Evolutionary conservation across 805 yeast species (phyloP).

Genomic region (Candida khao-thaluensis): DNA sequence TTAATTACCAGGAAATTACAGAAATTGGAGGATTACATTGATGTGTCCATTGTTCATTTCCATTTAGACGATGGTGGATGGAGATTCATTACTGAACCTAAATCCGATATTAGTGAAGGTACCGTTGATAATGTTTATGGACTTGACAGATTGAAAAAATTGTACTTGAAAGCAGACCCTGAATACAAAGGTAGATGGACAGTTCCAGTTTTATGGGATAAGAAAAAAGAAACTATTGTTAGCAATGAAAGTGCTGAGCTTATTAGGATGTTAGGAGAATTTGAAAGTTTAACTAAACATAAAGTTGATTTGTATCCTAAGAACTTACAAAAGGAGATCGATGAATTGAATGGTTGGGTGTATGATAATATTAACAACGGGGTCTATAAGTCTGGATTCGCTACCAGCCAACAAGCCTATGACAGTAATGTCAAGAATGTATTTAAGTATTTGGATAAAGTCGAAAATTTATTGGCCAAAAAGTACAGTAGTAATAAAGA

Average conservation of each 20-base stretch:
- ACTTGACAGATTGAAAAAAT: slow-evolving; percentile 57
- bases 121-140: slow-evolving; percentile 52
- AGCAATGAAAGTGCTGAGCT: slow-evolving; percentile 91
- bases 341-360: slow-evolving; percentile 76
- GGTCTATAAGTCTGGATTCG: slow-evolving; percentile 90
- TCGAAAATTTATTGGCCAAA: slow-evolving; percentile 57
- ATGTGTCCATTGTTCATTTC: slow-evolving; percentile 86
- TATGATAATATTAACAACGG: slow-evolving; percentile 88
- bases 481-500: slow-evolving; percentile 34
- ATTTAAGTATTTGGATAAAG: slow-evolving; percentile 66
- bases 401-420: slow-evolving; percentile 79
- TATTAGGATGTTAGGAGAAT: slow-evolving; percentile 76
- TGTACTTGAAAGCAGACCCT: slow-evolving; percentile 74
- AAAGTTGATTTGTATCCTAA: slow-evolving; percentile 64
- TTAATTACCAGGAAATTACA: slow-evolving; percentile 70
- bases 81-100: slow-evolving; percentile 64
- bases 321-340: slow-evolving; percentile 54
- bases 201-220: slow-evolving; percentile 94
- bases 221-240: slow-evolving; percentile 76
- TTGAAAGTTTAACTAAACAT: slow-evolving; percentile 54
- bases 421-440: slow-evolving; percentile 63
- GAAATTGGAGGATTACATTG: slow-evolving; percentile 59
- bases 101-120: slow-evolving; percentile 55
- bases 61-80: slow-evolving; percentile 85
- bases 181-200: slow-evolving; percentile 81